Percentiles rank a stretch among this genome's conserved stretches.
phyloP scores from a whole-genome alignment of 129 eudicot genomes.

The Artemisia tridentata region DNA sequence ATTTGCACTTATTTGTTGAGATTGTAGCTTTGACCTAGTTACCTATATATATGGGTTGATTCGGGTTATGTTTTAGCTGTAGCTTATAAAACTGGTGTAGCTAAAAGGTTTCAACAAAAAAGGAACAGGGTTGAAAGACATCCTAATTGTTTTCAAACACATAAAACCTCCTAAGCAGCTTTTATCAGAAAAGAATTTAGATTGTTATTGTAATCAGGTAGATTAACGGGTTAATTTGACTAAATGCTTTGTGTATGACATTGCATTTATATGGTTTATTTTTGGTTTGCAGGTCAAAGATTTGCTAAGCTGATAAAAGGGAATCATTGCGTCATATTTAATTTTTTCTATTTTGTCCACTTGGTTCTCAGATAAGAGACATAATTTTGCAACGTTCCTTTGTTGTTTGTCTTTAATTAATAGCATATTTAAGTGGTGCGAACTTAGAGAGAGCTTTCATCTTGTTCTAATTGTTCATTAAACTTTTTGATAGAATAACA shows the following conservation, averaged over 20 bases:
- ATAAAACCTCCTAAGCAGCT: no score
- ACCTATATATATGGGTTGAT: no score
- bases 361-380: conserved; percentile 26
- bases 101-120: no score
- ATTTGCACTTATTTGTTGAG: background rate
- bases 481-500: conserved; percentile 5
- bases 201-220: no score
- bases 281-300: conserved; percentile 77
- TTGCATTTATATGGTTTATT: background rate
- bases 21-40: no score
- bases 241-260: no score
- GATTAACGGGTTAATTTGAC: no score
- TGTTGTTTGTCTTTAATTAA: conserved; percentile 22
- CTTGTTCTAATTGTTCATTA: background rate
- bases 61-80: background rate
- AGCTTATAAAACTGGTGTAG: no score
- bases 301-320: conserved; percentile 63
- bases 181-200: no score
- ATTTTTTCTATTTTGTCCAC: conserved; percentile 20
- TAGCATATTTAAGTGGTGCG: conserved; percentile 5
- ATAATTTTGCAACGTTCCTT: conserved; percentile 30
- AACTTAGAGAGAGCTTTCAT: background rate
- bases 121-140: no score
- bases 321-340: conserved; percentile 1
- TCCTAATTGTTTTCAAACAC: no score